A percentile compares a stretch with the other conserved stretches of the same genome.
Conservation (phyloP, 768 basidiomycete genomes). For the Plicaturopsis crispa region DNA sequence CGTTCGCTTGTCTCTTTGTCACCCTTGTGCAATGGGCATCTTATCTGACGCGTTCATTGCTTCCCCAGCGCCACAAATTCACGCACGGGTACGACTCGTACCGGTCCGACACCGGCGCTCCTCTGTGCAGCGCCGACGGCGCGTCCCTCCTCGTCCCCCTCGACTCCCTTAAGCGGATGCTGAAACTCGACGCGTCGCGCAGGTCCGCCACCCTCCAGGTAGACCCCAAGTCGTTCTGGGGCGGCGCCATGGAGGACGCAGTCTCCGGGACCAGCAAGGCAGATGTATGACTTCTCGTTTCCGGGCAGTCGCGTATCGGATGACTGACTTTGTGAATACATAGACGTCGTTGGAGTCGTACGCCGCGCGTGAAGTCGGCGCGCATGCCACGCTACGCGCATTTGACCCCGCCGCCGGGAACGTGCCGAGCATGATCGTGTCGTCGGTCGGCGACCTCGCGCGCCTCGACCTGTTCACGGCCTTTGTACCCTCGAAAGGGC, state of each 20-base stretch:
- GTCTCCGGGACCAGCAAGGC: too few species aligned
- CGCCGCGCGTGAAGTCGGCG: neutral
- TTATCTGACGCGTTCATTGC: neutral
- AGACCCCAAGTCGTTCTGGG: conserved; percentile 1
- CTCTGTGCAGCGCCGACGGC: conserved; percentile 1
- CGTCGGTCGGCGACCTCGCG: conserved; percentile 1
- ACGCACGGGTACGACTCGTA: neutral
- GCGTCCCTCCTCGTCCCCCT: neutral
- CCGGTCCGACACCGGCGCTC: neutral
- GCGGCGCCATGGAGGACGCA: neutral
- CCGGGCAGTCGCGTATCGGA: too few species aligned
- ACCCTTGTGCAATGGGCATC: too few species aligned
- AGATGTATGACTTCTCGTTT: too few species aligned
- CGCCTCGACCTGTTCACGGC: neutral
- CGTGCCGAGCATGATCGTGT: neutral
- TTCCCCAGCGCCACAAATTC: neutral
- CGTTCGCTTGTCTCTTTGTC: neutral
- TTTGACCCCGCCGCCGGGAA: neutral
- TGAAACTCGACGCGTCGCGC: neutral
- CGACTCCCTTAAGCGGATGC: neutral
- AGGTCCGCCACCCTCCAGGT: neutral
- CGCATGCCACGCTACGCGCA: neutral
- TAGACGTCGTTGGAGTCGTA: conserved; percentile 1
- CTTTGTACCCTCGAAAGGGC: neutral
- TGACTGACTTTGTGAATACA: too few species aligned